Conservation (phyloP, 192 early-diverging fungal genomes). For the Coemansia sp. region DNA sequence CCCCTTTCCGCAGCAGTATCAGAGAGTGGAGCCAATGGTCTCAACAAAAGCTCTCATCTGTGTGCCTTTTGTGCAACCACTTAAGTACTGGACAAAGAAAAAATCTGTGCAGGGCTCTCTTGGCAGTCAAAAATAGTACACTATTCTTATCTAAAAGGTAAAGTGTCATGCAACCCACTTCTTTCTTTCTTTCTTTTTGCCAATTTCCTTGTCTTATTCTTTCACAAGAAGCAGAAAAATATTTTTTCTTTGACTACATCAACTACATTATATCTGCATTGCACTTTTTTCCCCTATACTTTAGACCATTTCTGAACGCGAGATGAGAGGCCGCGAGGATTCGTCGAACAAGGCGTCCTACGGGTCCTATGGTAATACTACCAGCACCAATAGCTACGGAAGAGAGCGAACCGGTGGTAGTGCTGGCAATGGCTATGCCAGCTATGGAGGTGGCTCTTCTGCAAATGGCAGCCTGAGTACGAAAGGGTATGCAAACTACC, state of each 20-base stretch:
- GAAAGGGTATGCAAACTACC: background rate
- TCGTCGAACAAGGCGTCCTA: slow-evolving; percentile 11
- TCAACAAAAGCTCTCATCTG: background rate
- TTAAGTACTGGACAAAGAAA: background rate
- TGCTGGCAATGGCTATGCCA: slow-evolving; percentile 4
- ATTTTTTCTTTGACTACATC: background rate
- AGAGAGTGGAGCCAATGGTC: too few species aligned
- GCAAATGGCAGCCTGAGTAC: slow-evolving; percentile 3
- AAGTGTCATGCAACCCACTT: too few species aligned
- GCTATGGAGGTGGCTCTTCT: slow-evolving; percentile 9
- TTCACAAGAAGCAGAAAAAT: background rate
- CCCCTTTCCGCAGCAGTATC: background rate
- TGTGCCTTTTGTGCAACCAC: background rate
- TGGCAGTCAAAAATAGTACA: too few species aligned
- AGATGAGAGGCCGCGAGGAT: slow-evolving; percentile 46
- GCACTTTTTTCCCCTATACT: too few species aligned
- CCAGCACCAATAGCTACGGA: background rate
- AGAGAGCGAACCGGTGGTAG: slow-evolving; percentile 2
- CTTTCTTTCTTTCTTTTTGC: background rate
- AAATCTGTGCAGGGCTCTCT: too few species aligned
- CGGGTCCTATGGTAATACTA: slow-evolving; percentile 6
- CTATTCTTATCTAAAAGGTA: too few species aligned
- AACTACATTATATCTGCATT: too few species aligned
- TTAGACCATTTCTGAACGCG: slow-evolving; percentile 10
- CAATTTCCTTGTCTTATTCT: too few species aligned